Evolutionary conservation across 108 stramenopile species (phyloP).

Genomic region (Cyclotella distinguenda): DNA sequence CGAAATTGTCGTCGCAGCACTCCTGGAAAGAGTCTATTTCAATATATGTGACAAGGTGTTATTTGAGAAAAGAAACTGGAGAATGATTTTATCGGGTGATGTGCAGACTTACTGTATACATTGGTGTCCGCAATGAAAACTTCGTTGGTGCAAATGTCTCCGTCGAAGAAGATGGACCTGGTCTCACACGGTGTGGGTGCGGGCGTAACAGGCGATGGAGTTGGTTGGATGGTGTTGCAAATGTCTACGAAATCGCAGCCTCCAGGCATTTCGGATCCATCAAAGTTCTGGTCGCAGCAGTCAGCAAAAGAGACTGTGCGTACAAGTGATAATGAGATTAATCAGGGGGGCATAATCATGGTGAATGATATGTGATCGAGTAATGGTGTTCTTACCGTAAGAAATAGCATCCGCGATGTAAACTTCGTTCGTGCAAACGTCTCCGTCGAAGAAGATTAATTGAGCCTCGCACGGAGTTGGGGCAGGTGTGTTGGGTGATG

Average conservation of each 20-base stretch:
- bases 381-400: too few species aligned
- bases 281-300: too few species aligned
- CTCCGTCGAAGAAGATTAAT: background rate
- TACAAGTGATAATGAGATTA: too few species aligned
- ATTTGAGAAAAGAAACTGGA: too few species aligned
- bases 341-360: too few species aligned
- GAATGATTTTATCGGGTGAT: too few species aligned
- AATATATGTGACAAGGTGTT: too few species aligned
- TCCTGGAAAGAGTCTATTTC: background rate
- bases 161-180: constrained; percentile 1
- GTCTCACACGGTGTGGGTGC: background rate
- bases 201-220: background rate
- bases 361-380: too few species aligned
- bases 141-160: background rate
- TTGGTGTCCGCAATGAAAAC: background rate
- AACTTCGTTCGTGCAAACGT: background rate
- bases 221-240: background rate
- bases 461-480: background rate
- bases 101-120: too few species aligned
- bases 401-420: background rate
- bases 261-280: background rate
- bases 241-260: background rate
- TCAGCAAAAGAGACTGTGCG: too few species aligned
- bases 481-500: background rate
- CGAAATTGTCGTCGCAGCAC: constrained; percentile 5